A percentile compares a stretch with the other conserved stretches of the same genome.
These are phyloP conservation scores for Penicillium malachiteum DNA, from an alignment of 495 filamentous ascomycete species.

Conservation along the genomic window DNA sequence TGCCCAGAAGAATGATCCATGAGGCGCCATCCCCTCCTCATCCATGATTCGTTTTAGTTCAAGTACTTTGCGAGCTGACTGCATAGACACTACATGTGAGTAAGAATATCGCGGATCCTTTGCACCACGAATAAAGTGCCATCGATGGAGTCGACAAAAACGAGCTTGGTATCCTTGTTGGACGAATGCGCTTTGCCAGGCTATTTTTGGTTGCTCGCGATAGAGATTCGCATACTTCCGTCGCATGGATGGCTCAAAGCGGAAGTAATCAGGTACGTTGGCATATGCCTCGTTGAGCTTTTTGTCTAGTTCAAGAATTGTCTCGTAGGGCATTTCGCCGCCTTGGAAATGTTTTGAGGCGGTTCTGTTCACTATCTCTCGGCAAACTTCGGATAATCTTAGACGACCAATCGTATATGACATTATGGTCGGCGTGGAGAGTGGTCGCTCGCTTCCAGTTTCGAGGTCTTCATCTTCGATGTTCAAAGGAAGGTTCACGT, in stretches of 20 bases:
- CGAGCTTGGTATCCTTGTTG: conserved; percentile 45
- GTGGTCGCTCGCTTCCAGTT: conserved; percentile 3
- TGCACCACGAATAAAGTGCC: conserved; percentile 40
- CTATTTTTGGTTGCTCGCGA: conserved; percentile 32
- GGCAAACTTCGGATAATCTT: conserved; percentile 39
- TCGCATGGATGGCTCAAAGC: conserved; percentile 33
- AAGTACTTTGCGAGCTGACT: conserved; percentile 44
- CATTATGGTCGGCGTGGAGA: conserved; percentile 38
- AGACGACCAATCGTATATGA: conserved; percentile 45
- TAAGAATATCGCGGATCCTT: conserved; percentile 43
- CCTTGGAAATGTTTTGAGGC: conserved; percentile 30
- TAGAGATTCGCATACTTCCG: conserved; percentile 35
- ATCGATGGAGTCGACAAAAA: conserved; percentile 44
- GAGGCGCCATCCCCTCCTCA: conserved; percentile 29
- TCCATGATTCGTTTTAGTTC: conserved; percentile 43
- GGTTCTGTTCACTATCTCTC: conserved; percentile 40
- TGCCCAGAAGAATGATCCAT: conserved; percentile 33
- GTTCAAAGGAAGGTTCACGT: conserved; percentile 38
- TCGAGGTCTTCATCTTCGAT: conserved; percentile 27
- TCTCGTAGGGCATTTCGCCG: conserved; percentile 34
- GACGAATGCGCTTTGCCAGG: conserved; percentile 40
- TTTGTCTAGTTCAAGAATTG: conserved; percentile 35
- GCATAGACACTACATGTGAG: conserved; percentile 43
- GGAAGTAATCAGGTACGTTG: conserved; percentile 33
- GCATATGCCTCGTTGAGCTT: conserved; percentile 31